Evolutionary conservation across 495 filamentous ascomycete species (phyloP), one percentile per base, ranked within the genome.

Genomic region (Terfezia claveryi): DNA sequence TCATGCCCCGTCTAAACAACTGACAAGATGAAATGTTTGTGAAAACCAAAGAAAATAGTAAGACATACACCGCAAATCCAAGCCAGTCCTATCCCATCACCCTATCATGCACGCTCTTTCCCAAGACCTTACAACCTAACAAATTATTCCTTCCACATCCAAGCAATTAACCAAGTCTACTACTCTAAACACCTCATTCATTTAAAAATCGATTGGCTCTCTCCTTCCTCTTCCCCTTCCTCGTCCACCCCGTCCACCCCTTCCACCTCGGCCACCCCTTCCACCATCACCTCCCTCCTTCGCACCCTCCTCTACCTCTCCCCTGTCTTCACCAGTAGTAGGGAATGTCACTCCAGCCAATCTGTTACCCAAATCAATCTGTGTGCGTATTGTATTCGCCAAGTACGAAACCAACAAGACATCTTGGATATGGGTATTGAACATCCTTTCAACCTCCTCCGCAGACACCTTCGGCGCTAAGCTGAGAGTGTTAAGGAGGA

Each of bases 341-440:
- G 51, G 51, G 51, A 37, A 10, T 10, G 51, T 27, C 16, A 16
- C 51, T n/a, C 23, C 36, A 53, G 91, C 87, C 57, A 96, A 72
- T 36, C 88, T 79, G 73, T 94, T 92, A 51, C 87, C 91, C 46
- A 98, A 78, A 67, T 96, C 91, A 69, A 98, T 98, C 74, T 98
- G 91, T 62, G 89, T 95, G 68, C 91, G 86, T 70, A 98, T 93
- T 52, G 89, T 95, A 74, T 96, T 98, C 61, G 91, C 87, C 50
- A 98, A 76, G 74, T 98, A 98, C 51, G 85, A 87, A 59, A 96
- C 87, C 62, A 95, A 82, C 51, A 98, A 79, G 56, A 98, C 87
- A 66, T 98, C 91, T 72, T 98, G 91, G 69, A 98, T 85, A 71
- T 98, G 91, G 72, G 92, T 92, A 76, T 98, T 96, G 78, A 98